A percentile compares a stretch with the other conserved stretches of the same genome.
phyloP scores from a whole-genome alignment of 2,329 filamentous ascomycete species.

The Claviceps purpurea region DNA sequence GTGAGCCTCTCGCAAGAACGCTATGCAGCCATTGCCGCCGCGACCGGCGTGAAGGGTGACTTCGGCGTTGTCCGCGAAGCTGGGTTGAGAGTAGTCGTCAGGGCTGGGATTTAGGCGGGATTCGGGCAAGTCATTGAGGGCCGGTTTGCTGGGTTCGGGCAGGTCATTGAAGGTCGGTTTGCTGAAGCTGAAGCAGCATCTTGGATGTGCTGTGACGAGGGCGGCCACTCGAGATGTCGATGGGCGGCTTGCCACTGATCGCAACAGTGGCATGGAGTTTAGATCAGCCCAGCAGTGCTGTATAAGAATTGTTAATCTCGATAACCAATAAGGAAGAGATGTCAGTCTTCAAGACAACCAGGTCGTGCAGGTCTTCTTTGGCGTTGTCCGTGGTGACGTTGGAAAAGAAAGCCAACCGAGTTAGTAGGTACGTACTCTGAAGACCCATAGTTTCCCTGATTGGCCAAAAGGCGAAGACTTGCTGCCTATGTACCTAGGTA shows the following conservation, averaged over 20 bases:
- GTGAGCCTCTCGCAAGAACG: constrained; percentile 85
- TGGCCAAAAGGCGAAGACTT: too few relatives aligned
- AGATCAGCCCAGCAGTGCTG: background rate
- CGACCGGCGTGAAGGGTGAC: constrained; percentile 64
- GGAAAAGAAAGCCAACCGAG: background rate
- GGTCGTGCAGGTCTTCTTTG: background rate
- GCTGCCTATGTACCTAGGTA: too few relatives aligned
- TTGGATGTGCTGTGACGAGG: background rate
- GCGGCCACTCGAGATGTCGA: background rate
- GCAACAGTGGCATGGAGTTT: constrained; percentile 5
- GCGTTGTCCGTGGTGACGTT: background rate
- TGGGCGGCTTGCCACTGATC: constrained; percentile 3
- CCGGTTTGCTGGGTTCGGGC: constrained; percentile 4
- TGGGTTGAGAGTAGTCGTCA: constrained; percentile 69
- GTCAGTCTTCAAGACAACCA: background rate
- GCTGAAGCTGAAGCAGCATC: constrained; percentile 7
- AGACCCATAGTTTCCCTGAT: too few relatives aligned
- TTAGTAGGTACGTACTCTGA: background rate
- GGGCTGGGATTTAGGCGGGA: constrained; percentile 67
- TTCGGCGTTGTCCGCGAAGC: constrained; percentile 77
- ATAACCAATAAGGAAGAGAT: background rate
- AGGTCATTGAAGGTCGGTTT: constrained; percentile 23
- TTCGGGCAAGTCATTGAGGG: constrained; percentile 24
- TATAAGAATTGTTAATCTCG: background rate
- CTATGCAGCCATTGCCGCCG: constrained; percentile 87